Conservation (phyloP, 2,329 filamentous ascomycete genomes). For the Aspergillus carbonarius region DNA sequence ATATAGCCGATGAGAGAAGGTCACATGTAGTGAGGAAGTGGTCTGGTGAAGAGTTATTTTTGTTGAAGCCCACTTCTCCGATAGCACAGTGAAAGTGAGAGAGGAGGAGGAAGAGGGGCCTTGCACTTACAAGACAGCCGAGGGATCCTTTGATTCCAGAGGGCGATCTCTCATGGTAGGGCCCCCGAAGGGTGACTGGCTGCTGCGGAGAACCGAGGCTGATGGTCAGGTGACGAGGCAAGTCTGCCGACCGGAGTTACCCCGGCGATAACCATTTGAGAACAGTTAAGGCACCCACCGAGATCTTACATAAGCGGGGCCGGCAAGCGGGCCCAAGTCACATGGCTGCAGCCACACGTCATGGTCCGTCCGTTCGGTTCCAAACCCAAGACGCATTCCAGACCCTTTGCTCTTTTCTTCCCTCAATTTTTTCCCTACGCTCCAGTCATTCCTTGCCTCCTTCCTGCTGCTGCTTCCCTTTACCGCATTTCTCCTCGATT, state of each 20-base stretch:
- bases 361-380: conserved; percentile 8
- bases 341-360: conserved; percentile 16
- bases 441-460: neutral
- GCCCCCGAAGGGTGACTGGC: conserved; percentile 8
- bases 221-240: conserved; percentile 8
- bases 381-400: conserved; percentile 8
- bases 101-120: neutral
- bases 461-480: neutral
- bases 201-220: conserved; percentile 28
- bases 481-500: neutral
- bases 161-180: neutral
- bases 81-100: neutral
- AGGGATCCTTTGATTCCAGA: neutral
- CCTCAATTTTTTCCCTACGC: neutral
- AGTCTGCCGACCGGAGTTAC: neutral
- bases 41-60: neutral
- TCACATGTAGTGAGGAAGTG: neutral
- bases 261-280: neutral
- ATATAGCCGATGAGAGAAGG: neutral
- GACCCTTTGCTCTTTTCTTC: neutral
- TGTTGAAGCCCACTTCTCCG: neutral
- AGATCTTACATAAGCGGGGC: conserved; percentile 2
- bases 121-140: too few relatives aligned
- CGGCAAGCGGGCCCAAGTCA: conserved; percentile 2
- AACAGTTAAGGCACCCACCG: neutral